These are phyloP conservation scores for Umbelopsis sp. DNA, from an alignment of 192 early-diverging fungal species.

Conservation along the genomic window DNA sequence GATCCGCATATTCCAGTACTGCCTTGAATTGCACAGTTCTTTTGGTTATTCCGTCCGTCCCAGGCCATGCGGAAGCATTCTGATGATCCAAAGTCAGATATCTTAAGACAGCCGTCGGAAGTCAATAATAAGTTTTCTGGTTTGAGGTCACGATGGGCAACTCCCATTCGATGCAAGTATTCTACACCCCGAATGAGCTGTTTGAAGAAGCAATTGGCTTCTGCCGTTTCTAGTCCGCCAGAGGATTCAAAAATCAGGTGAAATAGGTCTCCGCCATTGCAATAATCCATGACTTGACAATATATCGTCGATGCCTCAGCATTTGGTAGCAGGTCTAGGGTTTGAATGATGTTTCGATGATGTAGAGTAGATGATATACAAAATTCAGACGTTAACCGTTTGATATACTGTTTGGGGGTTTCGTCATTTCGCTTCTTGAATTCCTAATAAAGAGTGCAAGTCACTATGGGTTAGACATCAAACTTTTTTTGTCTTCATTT, in stretches of 20 bases:
- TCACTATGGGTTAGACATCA: not conserved
- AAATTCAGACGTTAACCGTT: conserved; percentile 70
- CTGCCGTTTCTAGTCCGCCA: conserved; percentile 50
- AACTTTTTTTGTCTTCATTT: no score
- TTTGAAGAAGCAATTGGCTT: conserved; percentile 69
- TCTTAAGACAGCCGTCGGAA: conserved; percentile 67
- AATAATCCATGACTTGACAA: conserved; percentile 84
- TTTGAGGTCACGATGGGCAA: conserved; percentile 83
- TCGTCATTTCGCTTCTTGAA: conserved; percentile 73
- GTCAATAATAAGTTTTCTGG: conserved; percentile 85
- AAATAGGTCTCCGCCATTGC: conserved; percentile 80
- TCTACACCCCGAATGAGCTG: conserved; percentile 77
- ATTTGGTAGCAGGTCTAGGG: conserved; percentile 72
- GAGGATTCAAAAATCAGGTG: conserved; percentile 65
- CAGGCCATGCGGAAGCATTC: conserved; percentile 80
- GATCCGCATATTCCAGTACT: conserved; percentile 70
- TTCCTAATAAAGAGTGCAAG: conserved; percentile 62
- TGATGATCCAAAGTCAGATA: conserved; percentile 84
- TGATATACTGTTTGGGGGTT: conserved; percentile 52
- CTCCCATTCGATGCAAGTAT: conserved; percentile 80
- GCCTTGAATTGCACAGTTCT: conserved; percentile 38
- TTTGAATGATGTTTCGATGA: conserved; percentile 78
- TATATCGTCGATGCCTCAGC: conserved; percentile 60
- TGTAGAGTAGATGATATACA: conserved; percentile 79
- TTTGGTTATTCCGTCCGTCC: conserved; percentile 40